Percentiles rank a stretch among this genome's conserved stretches.
These are phyloP conservation scores for Citrus trifoliata DNA, from an alignment of 345 rosid species.

Conservation along the genomic window DNA sequence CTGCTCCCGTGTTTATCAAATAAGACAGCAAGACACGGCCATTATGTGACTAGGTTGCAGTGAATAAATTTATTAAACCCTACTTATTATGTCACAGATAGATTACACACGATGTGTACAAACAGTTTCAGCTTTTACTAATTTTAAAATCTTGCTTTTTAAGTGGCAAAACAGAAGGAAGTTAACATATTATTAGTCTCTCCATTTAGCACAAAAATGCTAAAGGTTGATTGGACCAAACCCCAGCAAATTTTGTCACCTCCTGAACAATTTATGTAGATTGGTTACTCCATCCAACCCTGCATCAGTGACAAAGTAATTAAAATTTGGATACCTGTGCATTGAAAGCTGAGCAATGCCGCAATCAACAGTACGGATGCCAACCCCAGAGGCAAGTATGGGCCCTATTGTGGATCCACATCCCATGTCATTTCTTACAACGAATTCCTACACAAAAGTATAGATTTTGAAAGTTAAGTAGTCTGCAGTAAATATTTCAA, in stretches of 20 bases:
- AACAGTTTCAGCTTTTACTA: neutral
- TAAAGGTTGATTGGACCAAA: neutral
- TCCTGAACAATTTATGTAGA: neutral
- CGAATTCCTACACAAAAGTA: slow-evolving; percentile 66
- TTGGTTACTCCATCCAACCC: neutral
- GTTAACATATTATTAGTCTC: neutral
- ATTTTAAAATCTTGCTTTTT: neutral
- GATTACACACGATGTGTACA: neutral
- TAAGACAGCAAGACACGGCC: too few species aligned
- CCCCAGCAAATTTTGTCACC: neutral
- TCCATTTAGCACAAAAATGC: neutral
- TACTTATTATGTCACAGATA: neutral
- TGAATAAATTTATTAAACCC: neutral
- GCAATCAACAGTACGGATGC: slow-evolving; percentile 87
- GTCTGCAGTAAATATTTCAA: neutral
- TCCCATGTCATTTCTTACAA: slow-evolving; percentile 96
- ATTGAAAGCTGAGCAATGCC: slow-evolving; percentile 96
- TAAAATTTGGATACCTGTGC: slow-evolving; percentile 62
- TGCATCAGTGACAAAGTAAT: neutral
- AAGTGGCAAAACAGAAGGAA: neutral
- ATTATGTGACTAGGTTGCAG: too few species aligned
- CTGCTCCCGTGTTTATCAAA: too few species aligned
- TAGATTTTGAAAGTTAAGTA: neutral
- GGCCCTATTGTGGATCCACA: slow-evolving; percentile 99
- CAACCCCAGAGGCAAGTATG: slow-evolving; percentile 89